Conservation (phyloP, 2,329 filamentous ascomycete genomes). For the Gnomoniopsis smithogilvyi region DNA sequence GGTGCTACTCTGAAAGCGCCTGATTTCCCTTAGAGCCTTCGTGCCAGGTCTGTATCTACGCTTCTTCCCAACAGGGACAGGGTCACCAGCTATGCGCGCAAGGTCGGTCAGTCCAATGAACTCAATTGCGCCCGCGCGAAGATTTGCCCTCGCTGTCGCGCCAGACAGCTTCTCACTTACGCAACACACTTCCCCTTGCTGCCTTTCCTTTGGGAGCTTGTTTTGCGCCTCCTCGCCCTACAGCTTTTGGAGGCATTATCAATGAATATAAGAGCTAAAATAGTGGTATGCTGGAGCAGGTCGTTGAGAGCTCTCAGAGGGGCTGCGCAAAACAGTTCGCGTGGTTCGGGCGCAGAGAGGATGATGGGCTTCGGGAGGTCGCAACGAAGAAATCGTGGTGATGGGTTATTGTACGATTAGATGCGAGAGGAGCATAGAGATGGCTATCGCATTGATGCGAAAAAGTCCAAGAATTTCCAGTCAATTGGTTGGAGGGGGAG, state of each 20-base stretch:
- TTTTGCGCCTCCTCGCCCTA: background rate
- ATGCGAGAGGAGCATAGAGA: background rate
- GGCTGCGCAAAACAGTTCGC: slow-evolving; percentile 8
- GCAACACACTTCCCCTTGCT: slow-evolving; percentile 15
- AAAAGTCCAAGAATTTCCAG: background rate
- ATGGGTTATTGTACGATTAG: background rate
- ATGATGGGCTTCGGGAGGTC: background rate
- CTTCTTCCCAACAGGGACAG: slow-evolving; percentile 59
- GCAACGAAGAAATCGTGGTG: background rate
- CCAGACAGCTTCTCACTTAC: background rate
- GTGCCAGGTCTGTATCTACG: slow-evolving; percentile 76
- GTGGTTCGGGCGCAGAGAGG: slow-evolving; percentile 13
- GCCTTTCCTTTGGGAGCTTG: slow-evolving; percentile 15
- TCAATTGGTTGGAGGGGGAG: background rate
- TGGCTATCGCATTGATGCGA: background rate
- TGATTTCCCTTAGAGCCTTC: slow-evolving; percentile 85
- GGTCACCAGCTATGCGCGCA: slow-evolving; percentile 61
- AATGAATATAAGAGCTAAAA: background rate
- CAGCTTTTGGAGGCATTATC: slow-evolving; percentile 21
- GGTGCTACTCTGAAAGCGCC: slow-evolving; percentile 83
- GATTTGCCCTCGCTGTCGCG: background rate
- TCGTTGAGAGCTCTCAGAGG: background rate
- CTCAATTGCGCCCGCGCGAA: background rate
- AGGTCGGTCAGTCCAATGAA: slow-evolving; percentile 23
- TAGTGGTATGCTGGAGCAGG: background rate